These are phyloP conservation scores for Hypoxylon lienhwacheense DNA, from an alignment of 495 filamentous ascomycete species.

Conservation along the genomic window DNA sequence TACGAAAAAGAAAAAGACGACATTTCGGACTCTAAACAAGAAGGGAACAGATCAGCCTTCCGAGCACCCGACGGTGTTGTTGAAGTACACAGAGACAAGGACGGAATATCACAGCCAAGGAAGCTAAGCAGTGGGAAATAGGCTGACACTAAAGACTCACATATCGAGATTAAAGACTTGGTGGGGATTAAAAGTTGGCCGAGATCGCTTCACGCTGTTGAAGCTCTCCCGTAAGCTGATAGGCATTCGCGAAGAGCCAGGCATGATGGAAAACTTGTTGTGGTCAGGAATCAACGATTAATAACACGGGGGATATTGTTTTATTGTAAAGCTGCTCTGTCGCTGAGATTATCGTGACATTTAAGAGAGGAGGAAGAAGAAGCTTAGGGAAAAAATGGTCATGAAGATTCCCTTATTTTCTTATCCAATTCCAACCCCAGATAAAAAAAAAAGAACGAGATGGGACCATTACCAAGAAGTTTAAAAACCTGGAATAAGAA, in stretches of 20 bases:
- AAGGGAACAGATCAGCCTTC: slow-evolving; percentile 13
- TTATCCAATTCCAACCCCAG: neutral
- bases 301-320: too few relatives aligned
- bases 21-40: slow-evolving; percentile 70
- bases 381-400: neutral
- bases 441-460: slow-evolving; percentile 6
- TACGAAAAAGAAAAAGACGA: slow-evolving; percentile 88
- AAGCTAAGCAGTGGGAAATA: neutral
- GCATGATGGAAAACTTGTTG: slow-evolving; percentile 51
- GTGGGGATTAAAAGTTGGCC: slow-evolving; percentile 58
- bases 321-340: too few relatives aligned
- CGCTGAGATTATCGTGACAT: slow-evolving; percentile 10
- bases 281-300: too few relatives aligned
- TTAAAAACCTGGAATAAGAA: slow-evolving; percentile 8
- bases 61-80: neutral
- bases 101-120: slow-evolving; percentile 4
- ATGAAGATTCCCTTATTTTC: too few relatives aligned
- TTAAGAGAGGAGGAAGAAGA: neutral
- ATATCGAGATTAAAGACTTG: slow-evolving; percentile 75
- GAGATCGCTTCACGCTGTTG: slow-evolving; percentile 53
- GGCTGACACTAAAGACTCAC: slow-evolving; percentile 57
- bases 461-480: slow-evolving; percentile 4
- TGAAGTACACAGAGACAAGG: neutral
- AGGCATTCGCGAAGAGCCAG: slow-evolving; percentile 67
- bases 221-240: slow-evolving; percentile 67